A percentile compares a stretch with the other conserved stretches of the same genome.
Evolutionary conservation across 2,329 filamentous ascomycete species (phyloP).

Genomic region (Arachnomyces sp.): DNA sequence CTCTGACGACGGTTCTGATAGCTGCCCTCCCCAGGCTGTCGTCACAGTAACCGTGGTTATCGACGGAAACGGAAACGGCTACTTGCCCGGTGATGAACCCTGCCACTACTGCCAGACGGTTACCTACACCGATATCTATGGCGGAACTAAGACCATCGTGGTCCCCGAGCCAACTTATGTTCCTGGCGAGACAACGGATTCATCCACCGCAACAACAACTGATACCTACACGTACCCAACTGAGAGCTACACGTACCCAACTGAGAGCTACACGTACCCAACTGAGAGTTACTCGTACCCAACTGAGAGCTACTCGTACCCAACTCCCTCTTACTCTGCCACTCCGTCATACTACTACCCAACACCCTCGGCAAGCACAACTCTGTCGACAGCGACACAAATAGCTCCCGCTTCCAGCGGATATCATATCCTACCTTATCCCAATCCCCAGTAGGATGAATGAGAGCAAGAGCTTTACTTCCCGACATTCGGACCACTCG

Average conservation of each 20-base stretch:
- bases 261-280: neutral
- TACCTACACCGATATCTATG: slow-evolving; percentile 21
- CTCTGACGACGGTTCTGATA: neutral
- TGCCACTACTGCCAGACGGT: slow-evolving; percentile 21
- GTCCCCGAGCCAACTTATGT: slow-evolving; percentile 11
- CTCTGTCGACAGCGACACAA: no score
- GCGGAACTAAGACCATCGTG: slow-evolving; percentile 20
- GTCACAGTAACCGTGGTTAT: neutral
- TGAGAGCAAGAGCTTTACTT: no score
- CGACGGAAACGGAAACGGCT: neutral
- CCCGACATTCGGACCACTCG: no score
- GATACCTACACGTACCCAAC: neutral
- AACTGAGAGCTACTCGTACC: no score
- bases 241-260: slow-evolving; percentile 1
- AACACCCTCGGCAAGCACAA: no score
- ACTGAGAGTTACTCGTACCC: no score
- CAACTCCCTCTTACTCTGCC: no score
- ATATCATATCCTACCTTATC: no score
- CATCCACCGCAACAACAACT: slow-evolving; percentile 2
- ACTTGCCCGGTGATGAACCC: slow-evolving; percentile 2
- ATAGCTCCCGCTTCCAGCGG: no score
- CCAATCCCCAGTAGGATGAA: no score
- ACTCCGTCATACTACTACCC: no score
- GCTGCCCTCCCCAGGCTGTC: neutral
- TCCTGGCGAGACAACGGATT: neutral